Base-by-base conservation (phyloP, 2,329 filamentous ascomycete species). In the Apiospora kogelbergensis region DNA sequence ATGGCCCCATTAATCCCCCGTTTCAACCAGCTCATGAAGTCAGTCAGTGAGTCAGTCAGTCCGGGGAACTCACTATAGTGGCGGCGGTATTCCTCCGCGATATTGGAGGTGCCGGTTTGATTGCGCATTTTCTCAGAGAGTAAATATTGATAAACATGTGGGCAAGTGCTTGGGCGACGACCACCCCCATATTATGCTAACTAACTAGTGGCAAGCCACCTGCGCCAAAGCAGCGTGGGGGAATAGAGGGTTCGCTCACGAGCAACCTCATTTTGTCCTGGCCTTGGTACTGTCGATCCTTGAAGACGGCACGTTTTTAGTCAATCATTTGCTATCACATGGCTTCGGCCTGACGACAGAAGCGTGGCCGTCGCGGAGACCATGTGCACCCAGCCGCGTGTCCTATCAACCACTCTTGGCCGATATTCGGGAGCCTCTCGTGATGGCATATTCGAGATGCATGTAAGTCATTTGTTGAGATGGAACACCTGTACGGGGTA, bases 1-100 rank as follows among this genome's bases (percentile, higher is more conserved):
- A 60, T 60, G 26, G 53, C 53, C 53, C 53, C 53, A 60, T 60
- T 60, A 60, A 37, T 60, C 30, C 53, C 48, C 53, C 53, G 53
- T 60, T n/a, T 37, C 53, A 60, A n/a, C 53, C 53, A 37, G 20
- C 53, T 60, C 10, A 60, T 22, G 30, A 60, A 37, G 53, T 13
- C 53, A 60, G 30, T 30, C 48, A 57, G 30, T 30, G 26, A 57
- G 53, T n/a, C 26, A 60, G 17, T 30, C 13, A 53, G 26, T n/a
- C 53, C 9, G 53, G 53, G 53, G 53, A 60, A 60, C 26, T 6
- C 20, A 24, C 26, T 57, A 30, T 24, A 42, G 40, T 42, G 26
- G 26, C 48, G 17, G 17, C 26, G 48, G 48, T 7, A 30, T 57
- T 57, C 24, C 48, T 57, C 48, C 48, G 30, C 24, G 48, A 57